Base-by-base conservation (phyloP, 179 eudicot genomes). In the Corrigiola litoralis region DNA sequence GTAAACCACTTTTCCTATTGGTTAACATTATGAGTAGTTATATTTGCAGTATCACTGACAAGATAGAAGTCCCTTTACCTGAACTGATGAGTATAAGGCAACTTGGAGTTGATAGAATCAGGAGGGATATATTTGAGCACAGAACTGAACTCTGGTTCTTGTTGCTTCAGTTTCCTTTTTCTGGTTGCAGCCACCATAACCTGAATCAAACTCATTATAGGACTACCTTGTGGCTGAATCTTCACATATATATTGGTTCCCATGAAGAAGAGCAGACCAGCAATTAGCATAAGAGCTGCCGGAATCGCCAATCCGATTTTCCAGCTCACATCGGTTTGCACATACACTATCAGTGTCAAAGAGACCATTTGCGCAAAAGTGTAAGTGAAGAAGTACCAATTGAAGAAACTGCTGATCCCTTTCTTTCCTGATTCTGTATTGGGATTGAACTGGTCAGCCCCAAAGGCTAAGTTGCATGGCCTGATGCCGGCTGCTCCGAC, bases 401-500 rank as follows among this genome's bases (percentile, higher is more conserved):
- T 92, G 80, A 92, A 87, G 79, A 92, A 92, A 61, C 98, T 92
- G 47, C 87, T 80, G 61, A 87, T 78, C 21, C 96, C 96, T 45
- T 74, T 75, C 44, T 89, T 92, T 1, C 98, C 96, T 12, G 98
- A 85, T 56, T 89, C 96, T 0, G 88, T 84, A 12, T 78, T 81
- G 6, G 98, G 98, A 46, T 89, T 82, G 76, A 92, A 92, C 29
- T 92, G 98, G 63, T 92, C 96, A 2, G 84, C 98, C 16, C 98
- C 96, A 38, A 92, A 92, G 6, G 98, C 95, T 5, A 92, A 59
- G 75, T 89, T 92, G 44, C 98, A 92, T 0, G 98, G 96, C 24
- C 95, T 66, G 25, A 89, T 75, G 1, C 96, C 98, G 0, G 81
- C 96, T 1, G 98, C 95, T 33, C 98, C 98, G 1, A 84, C 54